phyloP scores from a whole-genome alignment of 768 basidiomycete genomes.

The Suillus lakei region DNA sequence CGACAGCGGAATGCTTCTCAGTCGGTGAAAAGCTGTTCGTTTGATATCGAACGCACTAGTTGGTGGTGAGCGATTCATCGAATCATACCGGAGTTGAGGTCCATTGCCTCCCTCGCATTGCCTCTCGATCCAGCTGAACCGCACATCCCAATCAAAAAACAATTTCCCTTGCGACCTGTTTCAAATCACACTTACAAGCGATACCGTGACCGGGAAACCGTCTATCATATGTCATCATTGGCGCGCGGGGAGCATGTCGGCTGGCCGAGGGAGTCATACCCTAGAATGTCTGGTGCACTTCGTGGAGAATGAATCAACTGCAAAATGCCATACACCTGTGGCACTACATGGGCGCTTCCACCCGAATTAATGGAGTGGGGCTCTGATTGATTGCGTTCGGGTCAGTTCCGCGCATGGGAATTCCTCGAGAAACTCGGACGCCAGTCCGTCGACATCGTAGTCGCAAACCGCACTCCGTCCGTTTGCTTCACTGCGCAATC shows the following conservation, averaged over 20 bases:
- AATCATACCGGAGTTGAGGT: not conserved
- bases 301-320: not conserved
- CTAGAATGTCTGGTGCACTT: not conserved
- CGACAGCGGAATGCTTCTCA: not conserved
- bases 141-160: not conserved
- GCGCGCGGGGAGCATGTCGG: no score
- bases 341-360: not conserved
- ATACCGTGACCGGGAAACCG: not conserved
- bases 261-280: not conserved
- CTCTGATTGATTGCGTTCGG: no score
- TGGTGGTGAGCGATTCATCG: not conserved
- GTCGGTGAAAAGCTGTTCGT: not conserved
- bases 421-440: no score
- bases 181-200: not conserved
- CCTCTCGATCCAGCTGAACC: not conserved
- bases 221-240: not conserved
- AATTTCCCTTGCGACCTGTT: not conserved
- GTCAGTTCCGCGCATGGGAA: no score
- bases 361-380: no score
- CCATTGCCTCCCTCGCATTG: not conserved
- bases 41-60: not conserved
- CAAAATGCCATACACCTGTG: not conserved
- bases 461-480: no score
- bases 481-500: no score
- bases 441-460: no score